Conservation (phyloP, 2,329 filamentous ascomycete genomes). For the Polytolypa hystricis region DNA sequence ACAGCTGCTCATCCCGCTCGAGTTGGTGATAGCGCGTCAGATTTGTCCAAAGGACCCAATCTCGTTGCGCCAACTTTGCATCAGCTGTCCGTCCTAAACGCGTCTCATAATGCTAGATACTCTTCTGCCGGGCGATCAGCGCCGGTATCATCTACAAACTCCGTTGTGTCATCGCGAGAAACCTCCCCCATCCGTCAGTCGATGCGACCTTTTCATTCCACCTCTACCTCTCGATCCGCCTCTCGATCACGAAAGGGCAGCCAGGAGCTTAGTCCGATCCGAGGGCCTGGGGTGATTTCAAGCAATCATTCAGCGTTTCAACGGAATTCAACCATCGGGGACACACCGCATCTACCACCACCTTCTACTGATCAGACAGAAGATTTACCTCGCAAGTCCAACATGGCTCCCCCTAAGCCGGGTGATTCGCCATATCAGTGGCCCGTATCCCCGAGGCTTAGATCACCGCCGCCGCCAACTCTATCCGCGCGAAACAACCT, state of each 20-base stretch:
- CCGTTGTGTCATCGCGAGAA: slow-evolving; percentile 39
- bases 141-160: slow-evolving; percentile 32
- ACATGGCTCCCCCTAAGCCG: slow-evolving; percentile 21
- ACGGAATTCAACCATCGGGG: slow-evolving; percentile 57
- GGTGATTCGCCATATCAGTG: slow-evolving; percentile 52
- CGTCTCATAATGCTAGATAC: slow-evolving; percentile 4
- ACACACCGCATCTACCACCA: slow-evolving; percentile 53
- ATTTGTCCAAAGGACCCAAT: neutral
- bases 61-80: neutral
- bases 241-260: slow-evolving; percentile 56
- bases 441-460: slow-evolving; percentile 37
- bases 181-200: slow-evolving; percentile 33
- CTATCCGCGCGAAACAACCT: slow-evolving; percentile 19
- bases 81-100: slow-evolving; percentile 1
- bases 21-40: neutral
- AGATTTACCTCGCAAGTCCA: slow-evolving; percentile 55
- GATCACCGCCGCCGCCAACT: slow-evolving; percentile 54
- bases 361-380: slow-evolving; percentile 49
- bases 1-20: neutral
- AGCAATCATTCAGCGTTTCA: slow-evolving; percentile 54
- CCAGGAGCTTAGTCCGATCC: slow-evolving; percentile 53
- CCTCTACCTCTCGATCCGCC: slow-evolving; percentile 23
- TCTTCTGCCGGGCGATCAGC: slow-evolving; percentile 18
- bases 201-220: slow-evolving; percentile 21
- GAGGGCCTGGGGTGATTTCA: slow-evolving; percentile 41